These are phyloP conservation scores for Xylaria cubensis DNA, from an alignment of 495 filamentous ascomycete genomes.

Conservation along the genomic window DNA sequence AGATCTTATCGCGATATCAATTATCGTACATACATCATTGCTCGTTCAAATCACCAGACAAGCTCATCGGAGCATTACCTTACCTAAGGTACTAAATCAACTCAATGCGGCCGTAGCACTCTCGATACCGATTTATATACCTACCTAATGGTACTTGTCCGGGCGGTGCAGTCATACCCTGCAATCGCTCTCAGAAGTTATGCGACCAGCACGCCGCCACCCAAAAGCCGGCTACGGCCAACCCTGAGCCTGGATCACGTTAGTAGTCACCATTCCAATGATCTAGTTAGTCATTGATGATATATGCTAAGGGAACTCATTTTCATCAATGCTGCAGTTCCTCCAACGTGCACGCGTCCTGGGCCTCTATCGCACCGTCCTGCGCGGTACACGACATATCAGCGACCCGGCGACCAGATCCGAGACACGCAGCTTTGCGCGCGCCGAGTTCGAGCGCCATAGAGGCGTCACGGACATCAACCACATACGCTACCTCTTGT, in stretches of 20 bases:
- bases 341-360: slow-evolving; percentile 62
- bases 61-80: not conserved
- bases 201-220: slow-evolving; percentile 40
- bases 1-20: slow-evolving; percentile 11
- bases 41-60: not conserved
- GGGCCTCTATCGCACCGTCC: slow-evolving; percentile 63
- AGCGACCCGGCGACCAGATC: slow-evolving; percentile 58
- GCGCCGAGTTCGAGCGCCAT: slow-evolving; percentile 78
- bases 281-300: not conserved
- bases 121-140: not conserved
- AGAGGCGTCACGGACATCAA: slow-evolving; percentile 69
- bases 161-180: slow-evolving; percentile 23
- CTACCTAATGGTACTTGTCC: slow-evolving; percentile 17
- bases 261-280: slow-evolving; percentile 26
- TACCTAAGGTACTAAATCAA: not conserved
- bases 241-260: slow-evolving; percentile 60
- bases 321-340: slow-evolving; percentile 54
- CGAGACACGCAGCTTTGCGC: slow-evolving; percentile 75
- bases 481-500: slow-evolving; percentile 63
- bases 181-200: slow-evolving; percentile 45
- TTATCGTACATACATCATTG: slow-evolving; percentile 8
- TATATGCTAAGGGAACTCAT: slow-evolving; percentile 19
- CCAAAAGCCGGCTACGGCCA: slow-evolving; percentile 43
- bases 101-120: slow-evolving; percentile 20
- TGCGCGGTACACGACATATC: slow-evolving; percentile 58